Percentiles rank a stretch among this genome's conserved stretches.
Conservation (phyloP, 2,329 filamentous ascomycete species). For the Stemphylium vesicarium region DNA sequence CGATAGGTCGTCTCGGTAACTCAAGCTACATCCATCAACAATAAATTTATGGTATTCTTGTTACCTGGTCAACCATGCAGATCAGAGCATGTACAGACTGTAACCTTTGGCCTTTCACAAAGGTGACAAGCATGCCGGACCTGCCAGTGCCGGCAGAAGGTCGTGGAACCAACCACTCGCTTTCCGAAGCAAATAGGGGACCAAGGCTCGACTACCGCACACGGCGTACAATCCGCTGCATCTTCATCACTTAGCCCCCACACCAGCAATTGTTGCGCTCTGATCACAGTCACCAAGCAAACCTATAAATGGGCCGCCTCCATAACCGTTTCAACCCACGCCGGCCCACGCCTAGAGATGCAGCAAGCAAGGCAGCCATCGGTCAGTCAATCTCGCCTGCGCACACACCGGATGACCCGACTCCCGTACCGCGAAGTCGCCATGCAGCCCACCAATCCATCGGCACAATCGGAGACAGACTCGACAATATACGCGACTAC, state of each 20-base stretch:
- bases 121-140: not conserved
- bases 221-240: not conserved
- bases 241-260: not conserved
- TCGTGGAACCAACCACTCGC: not conserved
- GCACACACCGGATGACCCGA: not conserved
- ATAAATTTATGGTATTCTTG: too few species aligned
- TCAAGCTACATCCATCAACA: too few species aligned
- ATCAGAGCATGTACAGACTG: too few species aligned
- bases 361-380: not conserved
- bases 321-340: not conserved
- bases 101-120: too few species aligned
- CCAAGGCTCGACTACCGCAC: not conserved
- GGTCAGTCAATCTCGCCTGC: too few species aligned
- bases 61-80: too few species aligned
- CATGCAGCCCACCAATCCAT: not conserved
- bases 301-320: constrained; percentile 1
- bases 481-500: constrained; percentile 3
- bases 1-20: too few species aligned
- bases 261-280: not conserved
- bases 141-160: not conserved
- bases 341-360: not conserved
- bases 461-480: not conserved
- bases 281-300: not conserved
- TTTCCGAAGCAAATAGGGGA: not conserved
- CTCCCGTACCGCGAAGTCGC: not conserved